Base-by-base conservation (phyloP, 176 grass and related monocot genomes). In the Aegilops sharonensis region DNA sequence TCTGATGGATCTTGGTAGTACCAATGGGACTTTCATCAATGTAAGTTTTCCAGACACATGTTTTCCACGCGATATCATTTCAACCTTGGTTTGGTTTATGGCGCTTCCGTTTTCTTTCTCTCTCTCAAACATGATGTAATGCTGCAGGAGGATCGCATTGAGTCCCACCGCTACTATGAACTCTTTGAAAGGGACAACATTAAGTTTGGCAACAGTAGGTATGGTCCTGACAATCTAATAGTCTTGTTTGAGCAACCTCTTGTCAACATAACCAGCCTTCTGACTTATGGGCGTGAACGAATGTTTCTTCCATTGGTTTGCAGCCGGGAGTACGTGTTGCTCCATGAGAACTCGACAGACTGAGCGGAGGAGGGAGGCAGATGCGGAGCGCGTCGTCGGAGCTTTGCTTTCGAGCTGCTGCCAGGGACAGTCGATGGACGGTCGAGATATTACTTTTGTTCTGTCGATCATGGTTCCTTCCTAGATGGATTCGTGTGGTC, bases 121-220 rank as follows among this genome's bases (percentile, higher is more conserved):
- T 9, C 0, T 2, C 39, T 40, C 2, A 68, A 84, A 52, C 78
- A 13, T 71, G n/a, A 61, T 59, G 4, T 77, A 63, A 84, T 82
- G 64, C 48, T 78, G 42, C 82, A 99, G 97, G 97, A 96, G 32
- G 91, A 90, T 75, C 94, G 92, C 43, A 45, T 96, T 61, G 97
- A 99, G 65, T 88, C 97, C 77, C 87, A 89, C 32, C 92, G 97
- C 71, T 99, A 96, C 83, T 99, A 99, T 39, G 94, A 94, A 85
- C 90, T 99, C 54, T 96, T 99, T 23, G 94, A 99, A 89, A 99
- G 95, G 79, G 97, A 96, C 80, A 99, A 91, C 32, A 87, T 99
- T 68, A 92, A 89, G 82, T 99, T 99, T 83, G 97, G 97, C 84
- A 96, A 94, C 75, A 96, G 97, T 64, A 96, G 97, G 97, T 96